Evolutionary conservation across 768 basidiomycete genomes (phyloP), one percentile per base, ranked within the genome.

Genomic region (Asterophora parasitica): DNA sequence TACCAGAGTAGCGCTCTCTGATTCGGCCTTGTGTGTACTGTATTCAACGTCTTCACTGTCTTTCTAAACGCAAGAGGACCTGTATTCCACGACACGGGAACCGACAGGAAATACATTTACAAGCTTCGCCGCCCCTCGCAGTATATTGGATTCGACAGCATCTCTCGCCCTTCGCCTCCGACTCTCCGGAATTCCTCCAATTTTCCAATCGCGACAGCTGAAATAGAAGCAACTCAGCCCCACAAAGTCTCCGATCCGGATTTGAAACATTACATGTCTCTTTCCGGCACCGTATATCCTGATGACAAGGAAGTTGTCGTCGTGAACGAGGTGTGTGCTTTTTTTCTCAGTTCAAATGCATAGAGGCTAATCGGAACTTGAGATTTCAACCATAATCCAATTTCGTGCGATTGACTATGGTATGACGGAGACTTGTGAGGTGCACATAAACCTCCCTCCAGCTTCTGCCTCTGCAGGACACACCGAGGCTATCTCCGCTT

Each of bases 141-240:
- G 28, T 65, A 59, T 46, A 60, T 65, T 27, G 54, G 63, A 8
- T 57, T 65, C 40, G 54, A 62, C 26, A 43, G 58, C 17, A 56
- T 65, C 26, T 42, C 49, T 7, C 45, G 55, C 3, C 53, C 61
- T 1, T 49, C 47, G 15, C 50, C 51, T 13, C 48, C 53, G 15
- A 40, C 48, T 3, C 49, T 53, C 4, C 47, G 49, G n/a, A 39
- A 47, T n/a, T 40, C 56, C 32, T 44, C 33, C 6, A 55, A 55
- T 30, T 55, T 44, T 33, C 57, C 57, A 7, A 32, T 53, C 7
- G n/a, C 37, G 7, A 32, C 54, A n/a, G 39, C 49, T 1, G 49
- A 46, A 20, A 36, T 58, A 16, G 52, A 58, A 36, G 28, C 51
- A 3, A 38, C 46, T 1, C 30, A 51, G 27, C 15, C 17, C 9